phyloP scores from a whole-genome alignment of 441 rosid genomes.

The Mallotus repandus region DNA sequence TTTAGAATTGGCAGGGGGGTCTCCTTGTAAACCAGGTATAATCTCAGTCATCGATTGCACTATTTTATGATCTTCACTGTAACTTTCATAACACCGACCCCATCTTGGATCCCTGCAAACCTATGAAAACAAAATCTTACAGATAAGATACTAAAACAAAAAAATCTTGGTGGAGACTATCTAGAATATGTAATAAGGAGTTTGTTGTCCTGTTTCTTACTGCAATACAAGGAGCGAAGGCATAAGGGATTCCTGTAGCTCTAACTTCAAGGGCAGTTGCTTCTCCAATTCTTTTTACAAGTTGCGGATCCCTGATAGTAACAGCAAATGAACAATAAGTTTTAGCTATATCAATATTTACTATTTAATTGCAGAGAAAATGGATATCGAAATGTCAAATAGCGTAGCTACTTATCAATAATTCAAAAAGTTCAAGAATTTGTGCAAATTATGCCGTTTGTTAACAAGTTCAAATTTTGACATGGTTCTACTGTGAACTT shows the following conservation, averaged over 20 bases:
- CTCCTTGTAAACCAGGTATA: conserved; percentile 64
- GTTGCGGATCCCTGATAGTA: conserved; percentile 47
- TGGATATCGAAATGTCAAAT: not conserved
- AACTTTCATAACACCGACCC: conserved; percentile 77
- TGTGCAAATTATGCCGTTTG: not conserved
- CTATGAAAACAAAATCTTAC: conserved; percentile 27
- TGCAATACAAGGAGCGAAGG: no score
- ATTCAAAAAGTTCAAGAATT: not conserved
- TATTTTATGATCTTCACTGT: conserved; percentile 56
- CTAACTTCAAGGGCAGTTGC: conserved; percentile 75
- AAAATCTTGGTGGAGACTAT: not conserved
- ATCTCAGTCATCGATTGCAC: conserved; percentile 62
- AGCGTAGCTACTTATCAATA: not conserved
- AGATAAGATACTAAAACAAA: not conserved
- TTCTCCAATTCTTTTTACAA: conserved; percentile 58
- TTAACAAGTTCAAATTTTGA: not conserved
- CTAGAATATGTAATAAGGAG: no score
- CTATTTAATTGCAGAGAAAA: not conserved
- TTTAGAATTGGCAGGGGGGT: conserved; percentile 35
- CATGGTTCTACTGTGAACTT: not conserved
- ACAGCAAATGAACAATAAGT: not conserved
- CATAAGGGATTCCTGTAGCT: no score
- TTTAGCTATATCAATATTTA: not conserved
- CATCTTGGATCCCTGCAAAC: conserved; percentile 78
- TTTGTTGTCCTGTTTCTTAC: no score